A percentile compares a stretch with the other conserved stretches of the same genome.
These are phyloP conservation scores for Aspergillus intermedius DNA, from an alignment of 2,329 filamentous ascomycete species.

Conservation along the genomic window DNA sequence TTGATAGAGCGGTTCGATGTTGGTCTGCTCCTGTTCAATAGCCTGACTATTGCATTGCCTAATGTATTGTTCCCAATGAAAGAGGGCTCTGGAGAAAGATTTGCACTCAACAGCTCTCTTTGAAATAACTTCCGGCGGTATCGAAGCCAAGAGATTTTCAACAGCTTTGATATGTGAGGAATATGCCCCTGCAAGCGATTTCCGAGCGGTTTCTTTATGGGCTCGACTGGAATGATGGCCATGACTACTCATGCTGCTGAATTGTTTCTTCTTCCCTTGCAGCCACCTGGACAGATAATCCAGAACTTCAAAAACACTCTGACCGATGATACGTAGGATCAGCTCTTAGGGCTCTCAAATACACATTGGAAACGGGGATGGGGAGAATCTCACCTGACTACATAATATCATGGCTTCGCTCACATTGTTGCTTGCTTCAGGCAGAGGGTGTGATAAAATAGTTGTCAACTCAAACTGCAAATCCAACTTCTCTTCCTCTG, in stretches of 20 bases:
- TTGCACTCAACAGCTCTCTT: conserved; percentile 86
- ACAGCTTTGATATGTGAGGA: conserved; percentile 53
- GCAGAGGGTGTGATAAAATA: conserved; percentile 62
- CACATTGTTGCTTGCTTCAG: conserved; percentile 49
- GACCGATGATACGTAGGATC: neutral
- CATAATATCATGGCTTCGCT: conserved; percentile 74
- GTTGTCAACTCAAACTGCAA: conserved; percentile 67
- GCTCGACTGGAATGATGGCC: conserved; percentile 22
- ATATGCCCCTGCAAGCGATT: conserved; percentile 26
- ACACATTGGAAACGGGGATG: neutral
- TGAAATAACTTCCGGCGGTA: conserved; percentile 68
- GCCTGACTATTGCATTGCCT: conserved; percentile 46
- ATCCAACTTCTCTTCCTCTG: conserved; percentile 55
- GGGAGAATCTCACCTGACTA: conserved; percentile 62
- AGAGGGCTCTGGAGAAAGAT: conserved; percentile 84
- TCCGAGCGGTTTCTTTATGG: conserved; percentile 21
- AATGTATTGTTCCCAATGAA: conserved; percentile 91
- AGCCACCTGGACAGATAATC: conserved; percentile 91
- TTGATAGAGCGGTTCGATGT: conserved; percentile 60
- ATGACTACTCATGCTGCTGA: conserved; percentile 26
- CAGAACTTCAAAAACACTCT: conserved; percentile 83
- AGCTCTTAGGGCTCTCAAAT: neutral
- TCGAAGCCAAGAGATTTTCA: conserved; percentile 62
- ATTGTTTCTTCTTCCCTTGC: conserved; percentile 63
- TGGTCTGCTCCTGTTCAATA: conserved; percentile 46